Conservation (phyloP, 2,329 filamentous ascomycete genomes). For the Talaromyces islandicus region DNA sequence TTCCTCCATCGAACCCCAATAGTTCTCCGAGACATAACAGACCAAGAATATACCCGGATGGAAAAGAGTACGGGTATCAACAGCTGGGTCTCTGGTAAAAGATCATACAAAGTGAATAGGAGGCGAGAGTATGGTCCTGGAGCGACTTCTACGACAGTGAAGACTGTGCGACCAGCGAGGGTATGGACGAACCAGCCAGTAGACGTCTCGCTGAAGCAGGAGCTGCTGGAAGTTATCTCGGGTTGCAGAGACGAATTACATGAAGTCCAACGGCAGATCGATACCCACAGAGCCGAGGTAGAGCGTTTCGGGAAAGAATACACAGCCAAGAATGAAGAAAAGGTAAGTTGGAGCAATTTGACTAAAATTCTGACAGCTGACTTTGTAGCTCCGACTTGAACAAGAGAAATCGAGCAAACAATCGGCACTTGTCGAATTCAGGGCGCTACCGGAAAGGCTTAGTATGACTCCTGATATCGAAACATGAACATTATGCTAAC, state of each 20-base stretch:
- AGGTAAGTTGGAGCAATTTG: slow-evolving; percentile 30
- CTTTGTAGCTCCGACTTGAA: slow-evolving; percentile 30
- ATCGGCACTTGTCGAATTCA: slow-evolving; percentile 58
- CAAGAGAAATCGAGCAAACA: slow-evolving; percentile 64
- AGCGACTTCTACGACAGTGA: slow-evolving; percentile 65
- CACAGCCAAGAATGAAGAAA: slow-evolving; percentile 28
- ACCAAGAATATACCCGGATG: slow-evolving; percentile 64
- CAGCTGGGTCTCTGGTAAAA: slow-evolving; percentile 64
- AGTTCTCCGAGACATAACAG: slow-evolving; percentile 55
- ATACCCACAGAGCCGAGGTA: slow-evolving; percentile 24
- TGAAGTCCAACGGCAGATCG: slow-evolving; percentile 21
- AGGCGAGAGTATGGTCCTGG: slow-evolving; percentile 74
- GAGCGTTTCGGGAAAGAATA: slow-evolving; percentile 17
- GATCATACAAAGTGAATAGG: slow-evolving; percentile 59
- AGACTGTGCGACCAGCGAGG: slow-evolving; percentile 53
- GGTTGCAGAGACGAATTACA: slow-evolving; percentile 39
- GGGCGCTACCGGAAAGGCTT: slow-evolving; percentile 64
- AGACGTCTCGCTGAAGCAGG: slow-evolving; percentile 53
- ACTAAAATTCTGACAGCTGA: background rate
- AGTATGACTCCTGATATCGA: slow-evolving; percentile 45
- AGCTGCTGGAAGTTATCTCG: slow-evolving; percentile 49
- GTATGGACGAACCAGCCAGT: slow-evolving; percentile 75
- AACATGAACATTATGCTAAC: slow-evolving; percentile 4
- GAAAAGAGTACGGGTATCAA: slow-evolving; percentile 50
- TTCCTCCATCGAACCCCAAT: slow-evolving; percentile 65